Evolutionary conservation across 1,284 basidiomycete genomes (phyloP).

Genomic region (Trichosporon sp.): DNA sequence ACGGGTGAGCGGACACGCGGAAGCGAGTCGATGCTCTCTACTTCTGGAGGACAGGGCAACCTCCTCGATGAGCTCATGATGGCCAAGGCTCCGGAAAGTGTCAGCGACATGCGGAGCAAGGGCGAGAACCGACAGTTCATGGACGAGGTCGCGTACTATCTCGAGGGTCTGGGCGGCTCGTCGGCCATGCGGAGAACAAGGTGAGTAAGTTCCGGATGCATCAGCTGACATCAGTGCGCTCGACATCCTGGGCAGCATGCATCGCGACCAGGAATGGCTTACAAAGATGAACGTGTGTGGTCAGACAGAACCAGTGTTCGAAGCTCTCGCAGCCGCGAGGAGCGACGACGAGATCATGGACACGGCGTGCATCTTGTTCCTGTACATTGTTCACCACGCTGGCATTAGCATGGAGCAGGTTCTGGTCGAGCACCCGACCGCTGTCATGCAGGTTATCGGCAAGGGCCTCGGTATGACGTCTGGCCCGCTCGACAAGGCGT

Average conservation of each 20-base stretch:
- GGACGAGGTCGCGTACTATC: constrained; percentile 50
- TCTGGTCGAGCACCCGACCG: constrained; percentile 28
- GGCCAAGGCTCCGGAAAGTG: constrained; percentile 45
- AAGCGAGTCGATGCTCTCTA: constrained; percentile 35
- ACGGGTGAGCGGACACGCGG: constrained; percentile 35
- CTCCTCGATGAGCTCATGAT: constrained; percentile 38
- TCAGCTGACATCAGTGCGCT: constrained; percentile 37
- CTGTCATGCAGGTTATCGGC: constrained; percentile 24
- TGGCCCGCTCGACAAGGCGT: constrained; percentile 37
- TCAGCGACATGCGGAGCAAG: constrained; percentile 52
- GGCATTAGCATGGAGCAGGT: constrained; percentile 33
- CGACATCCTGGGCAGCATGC: constrained; percentile 50
- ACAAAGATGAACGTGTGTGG: constrained; percentile 48
- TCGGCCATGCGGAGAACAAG: constrained; percentile 39
- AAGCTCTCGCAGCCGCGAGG: constrained; percentile 31
- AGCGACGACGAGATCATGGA: constrained; percentile 42
- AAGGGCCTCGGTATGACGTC: constrained; percentile 18
- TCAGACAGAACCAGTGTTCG: constrained; percentile 47
- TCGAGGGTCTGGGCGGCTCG: constrained; percentile 43
- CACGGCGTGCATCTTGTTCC: constrained; percentile 39
- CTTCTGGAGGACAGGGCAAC: constrained; percentile 30
- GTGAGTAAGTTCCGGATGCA: constrained; percentile 30
- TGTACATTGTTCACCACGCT: constrained; percentile 32
- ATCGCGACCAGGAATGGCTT: constrained; percentile 42
- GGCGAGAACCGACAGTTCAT: constrained; percentile 54